phyloP scores from a whole-genome alignment of 164 flowering plant genomes.

The Vitis rupestris region DNA sequence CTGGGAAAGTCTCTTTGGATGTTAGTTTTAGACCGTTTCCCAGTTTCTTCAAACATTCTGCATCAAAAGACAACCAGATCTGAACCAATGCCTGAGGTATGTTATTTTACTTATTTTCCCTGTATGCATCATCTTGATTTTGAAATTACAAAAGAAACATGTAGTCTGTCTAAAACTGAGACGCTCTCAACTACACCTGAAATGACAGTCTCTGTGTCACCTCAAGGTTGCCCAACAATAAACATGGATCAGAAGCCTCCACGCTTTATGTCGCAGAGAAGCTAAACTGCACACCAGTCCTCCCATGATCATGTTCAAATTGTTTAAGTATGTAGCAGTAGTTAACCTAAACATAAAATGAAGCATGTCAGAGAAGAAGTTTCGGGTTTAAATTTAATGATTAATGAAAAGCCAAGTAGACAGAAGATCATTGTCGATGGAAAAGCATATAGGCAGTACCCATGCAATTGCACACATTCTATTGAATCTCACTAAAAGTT shows the following conservation, averaged over 20 bases:
- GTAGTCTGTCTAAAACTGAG: constrained; percentile 3
- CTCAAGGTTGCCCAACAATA: constrained; percentile 7
- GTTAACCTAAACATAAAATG: constrained; percentile 56
- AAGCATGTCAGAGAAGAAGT: constrained; percentile 6
- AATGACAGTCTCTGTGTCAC: not conserved
- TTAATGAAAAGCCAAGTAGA: too few relatives aligned
- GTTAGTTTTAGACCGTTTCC: too few relatives aligned
- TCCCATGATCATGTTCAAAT: constrained; percentile 66
- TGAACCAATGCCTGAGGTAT: not conserved
- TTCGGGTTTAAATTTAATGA: not conserved
- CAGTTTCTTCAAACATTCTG: too few relatives aligned
- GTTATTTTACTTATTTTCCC: constrained; percentile 16
- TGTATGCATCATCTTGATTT: constrained; percentile 2
- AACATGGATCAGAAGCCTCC: not conserved
- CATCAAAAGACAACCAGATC: too few relatives aligned
- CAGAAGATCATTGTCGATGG: too few relatives aligned
- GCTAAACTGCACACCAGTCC: constrained; percentile 76
- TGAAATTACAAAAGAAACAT: constrained; percentile 4
- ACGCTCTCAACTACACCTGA: not conserved
- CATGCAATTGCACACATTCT: too few relatives aligned
- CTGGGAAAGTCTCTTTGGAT: too few relatives aligned
- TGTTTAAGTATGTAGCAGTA: constrained; percentile 79
- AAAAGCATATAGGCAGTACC: too few relatives aligned
- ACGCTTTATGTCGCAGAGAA: constrained; percentile 55
- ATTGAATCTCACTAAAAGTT: too few relatives aligned